Percentiles rank a stretch among this genome's conserved stretches.
phyloP scores from a whole-genome alignment of 129 eudicot genomes.

The Helichrysum umbraculigerum region DNA sequence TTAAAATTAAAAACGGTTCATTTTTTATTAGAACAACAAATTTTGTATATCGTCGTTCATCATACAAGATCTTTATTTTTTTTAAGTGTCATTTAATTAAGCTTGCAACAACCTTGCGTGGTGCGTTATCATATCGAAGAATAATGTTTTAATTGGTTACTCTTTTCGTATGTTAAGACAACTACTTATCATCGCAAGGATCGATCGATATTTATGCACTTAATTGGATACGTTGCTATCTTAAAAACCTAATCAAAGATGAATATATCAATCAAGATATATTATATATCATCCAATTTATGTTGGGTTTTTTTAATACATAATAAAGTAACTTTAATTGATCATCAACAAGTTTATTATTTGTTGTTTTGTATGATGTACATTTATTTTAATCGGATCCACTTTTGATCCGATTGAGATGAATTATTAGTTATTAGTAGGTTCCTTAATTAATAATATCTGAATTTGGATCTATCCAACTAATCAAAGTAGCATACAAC shows the following conservation, averaged over 20 bases:
- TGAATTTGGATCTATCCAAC: slow-evolving; percentile 34
- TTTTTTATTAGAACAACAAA: slow-evolving; percentile 18
- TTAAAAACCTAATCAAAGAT: too few relatives aligned
- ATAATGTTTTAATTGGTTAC: too few relatives aligned
- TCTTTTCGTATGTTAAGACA: too few relatives aligned
- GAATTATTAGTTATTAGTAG: neutral
- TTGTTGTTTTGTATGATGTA: neutral
- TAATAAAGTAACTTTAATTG: neutral
- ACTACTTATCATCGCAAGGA: too few relatives aligned
- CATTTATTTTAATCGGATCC: neutral
- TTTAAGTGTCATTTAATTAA: neutral
- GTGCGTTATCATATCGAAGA: too few relatives aligned
- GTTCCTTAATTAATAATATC: neutral
- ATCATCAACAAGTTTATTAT: neutral
- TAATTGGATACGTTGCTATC: too few relatives aligned
- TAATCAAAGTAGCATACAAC: slow-evolving; percentile 19
- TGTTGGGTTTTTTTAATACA: too few relatives aligned
- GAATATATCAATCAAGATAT: too few relatives aligned
- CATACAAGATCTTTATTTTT: neutral
- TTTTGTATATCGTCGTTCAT: neutral
- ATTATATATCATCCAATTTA: neutral
- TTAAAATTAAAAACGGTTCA: neutral
- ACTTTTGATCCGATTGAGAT: slow-evolving; percentile 21
- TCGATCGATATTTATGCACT: too few relatives aligned
- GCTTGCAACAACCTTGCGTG: too few relatives aligned